These are phyloP conservation scores for Sphenostylis stenocarpa DNA, from an alignment of 306 rosid genomes.

Conservation along the genomic window DNA sequence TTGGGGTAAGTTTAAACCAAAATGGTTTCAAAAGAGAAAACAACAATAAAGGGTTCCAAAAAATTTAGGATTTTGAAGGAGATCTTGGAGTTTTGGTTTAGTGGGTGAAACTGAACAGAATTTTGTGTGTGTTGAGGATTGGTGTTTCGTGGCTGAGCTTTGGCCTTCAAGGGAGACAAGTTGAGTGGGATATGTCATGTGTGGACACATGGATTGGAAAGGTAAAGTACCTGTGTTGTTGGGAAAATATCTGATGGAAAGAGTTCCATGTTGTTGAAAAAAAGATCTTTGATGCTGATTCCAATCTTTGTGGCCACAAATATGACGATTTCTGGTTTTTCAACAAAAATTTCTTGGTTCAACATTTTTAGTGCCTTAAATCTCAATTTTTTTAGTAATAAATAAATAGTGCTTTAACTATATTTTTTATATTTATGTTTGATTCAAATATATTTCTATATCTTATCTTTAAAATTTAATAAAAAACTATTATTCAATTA, in stretches of 20 bases:
- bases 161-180: constrained; percentile 20
- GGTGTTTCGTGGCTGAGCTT: constrained; percentile 41
- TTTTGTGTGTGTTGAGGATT: constrained; percentile 29
- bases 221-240: not conserved
- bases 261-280: too few species aligned
- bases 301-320: too few species aligned
- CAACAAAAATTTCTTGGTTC: too few species aligned
- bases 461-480: too few species aligned
- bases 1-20: not conserved
- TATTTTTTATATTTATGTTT: too few species aligned
- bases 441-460: too few species aligned
- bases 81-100: not conserved
- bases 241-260: not conserved
- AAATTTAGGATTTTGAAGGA: constrained; percentile 20
- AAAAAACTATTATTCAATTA: too few species aligned
- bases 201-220: constrained; percentile 17
- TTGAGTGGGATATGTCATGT: constrained; percentile 26
- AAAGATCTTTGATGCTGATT: too few species aligned
- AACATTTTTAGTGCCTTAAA: too few species aligned
- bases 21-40: not conserved
- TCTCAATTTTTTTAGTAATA: too few species aligned
- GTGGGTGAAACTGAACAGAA: not conserved
- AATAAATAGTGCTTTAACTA: too few species aligned
- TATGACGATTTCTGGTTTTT: too few species aligned
- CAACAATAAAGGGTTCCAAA: not conserved